phyloP scores from a whole-genome alignment of 208 protist genomes.

The Trypanosoma avium region DNA sequence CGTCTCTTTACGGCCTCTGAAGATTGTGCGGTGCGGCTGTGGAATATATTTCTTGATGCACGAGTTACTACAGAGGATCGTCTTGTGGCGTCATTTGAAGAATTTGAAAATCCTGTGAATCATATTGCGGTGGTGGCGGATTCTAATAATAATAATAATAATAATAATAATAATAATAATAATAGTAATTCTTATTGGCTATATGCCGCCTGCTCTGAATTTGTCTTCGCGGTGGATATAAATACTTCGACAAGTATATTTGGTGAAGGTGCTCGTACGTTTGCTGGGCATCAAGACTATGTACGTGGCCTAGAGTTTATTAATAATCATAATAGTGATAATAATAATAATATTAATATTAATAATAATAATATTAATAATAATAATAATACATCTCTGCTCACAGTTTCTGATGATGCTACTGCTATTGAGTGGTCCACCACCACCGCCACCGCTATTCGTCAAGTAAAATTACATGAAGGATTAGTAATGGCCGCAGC shows the following conservation, averaged over 20 bases:
- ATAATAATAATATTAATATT: too few relatives aligned
- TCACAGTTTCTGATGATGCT: slow-evolving; percentile 82
- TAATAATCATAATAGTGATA: slow-evolving; percentile 31
- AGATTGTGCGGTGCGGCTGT: slow-evolving; percentile 77
- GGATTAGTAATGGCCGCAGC: slow-evolving; percentile 78
- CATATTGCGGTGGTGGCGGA: slow-evolving; percentile 49
- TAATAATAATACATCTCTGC: too few relatives aligned
- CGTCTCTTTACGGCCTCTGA: slow-evolving; percentile 75
- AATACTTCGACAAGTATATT: slow-evolving; percentile 39
- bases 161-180: not conserved
- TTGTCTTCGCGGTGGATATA: slow-evolving; percentile 71
- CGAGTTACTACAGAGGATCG: slow-evolving; percentile 46
- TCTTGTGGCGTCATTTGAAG: slow-evolving; percentile 69
- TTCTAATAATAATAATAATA: slow-evolving; percentile 16
- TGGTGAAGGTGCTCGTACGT: slow-evolving; percentile 45
- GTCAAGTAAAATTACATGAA: slow-evolving; percentile 78
- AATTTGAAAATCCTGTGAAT: slow-evolving; percentile 84
- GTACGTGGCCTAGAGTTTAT: slow-evolving; percentile 80
- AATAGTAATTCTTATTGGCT: slow-evolving; percentile 36
- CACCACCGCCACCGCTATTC: slow-evolving; percentile 38
- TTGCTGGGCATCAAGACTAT: slow-evolving; percentile 76
- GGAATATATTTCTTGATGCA: slow-evolving; percentile 43
- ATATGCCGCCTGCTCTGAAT: slow-evolving; percentile 78
- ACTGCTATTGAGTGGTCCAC: slow-evolving; percentile 78
- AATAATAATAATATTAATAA: too few relatives aligned